Evolutionary conservation across 805 yeast genomes (phyloP).

Genomic region (Saccharomycopsis guyanensis): DNA sequence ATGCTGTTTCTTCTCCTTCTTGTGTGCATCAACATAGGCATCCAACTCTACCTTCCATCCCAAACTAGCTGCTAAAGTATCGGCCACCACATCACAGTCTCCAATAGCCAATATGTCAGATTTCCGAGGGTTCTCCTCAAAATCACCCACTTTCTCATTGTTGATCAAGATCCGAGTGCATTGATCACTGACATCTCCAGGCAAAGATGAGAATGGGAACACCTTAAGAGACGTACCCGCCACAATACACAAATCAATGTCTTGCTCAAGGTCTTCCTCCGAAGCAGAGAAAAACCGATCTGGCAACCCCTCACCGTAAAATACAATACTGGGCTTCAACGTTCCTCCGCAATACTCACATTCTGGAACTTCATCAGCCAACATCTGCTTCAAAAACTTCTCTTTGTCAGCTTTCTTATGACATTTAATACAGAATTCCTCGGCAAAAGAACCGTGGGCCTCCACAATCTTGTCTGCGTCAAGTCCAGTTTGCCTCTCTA

Average conservation of each 20-base stretch:
- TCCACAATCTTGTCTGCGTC: constrained; percentile 59
- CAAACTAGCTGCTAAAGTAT: constrained; percentile 40
- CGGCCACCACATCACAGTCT: constrained; percentile 61
- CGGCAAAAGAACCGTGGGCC: constrained; percentile 93
- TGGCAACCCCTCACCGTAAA: constrained; percentile 89
- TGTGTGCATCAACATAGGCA: constrained; percentile 29
- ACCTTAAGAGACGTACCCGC: constrained; percentile 93
- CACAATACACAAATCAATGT: constrained; percentile 64
- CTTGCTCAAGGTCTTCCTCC: constrained; percentile 43
- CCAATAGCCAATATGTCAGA: constrained; percentile 55
- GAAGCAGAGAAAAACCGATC: constrained; percentile 55
- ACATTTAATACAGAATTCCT: constrained; percentile 79
- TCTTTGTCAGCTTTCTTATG: constrained; percentile 30
- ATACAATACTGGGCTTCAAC: constrained; percentile 90
- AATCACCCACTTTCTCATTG: constrained; percentile 72
- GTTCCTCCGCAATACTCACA: constrained; percentile 65
- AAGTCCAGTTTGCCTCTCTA: constrained; percentile 82
- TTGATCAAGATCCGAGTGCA: constrained; percentile 63
- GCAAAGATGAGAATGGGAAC: constrained; percentile 82
- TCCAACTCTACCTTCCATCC: constrained; percentile 62
- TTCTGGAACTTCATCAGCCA: constrained; percentile 36
- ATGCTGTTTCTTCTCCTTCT: constrained; percentile 18
- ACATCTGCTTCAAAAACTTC: constrained; percentile 22
- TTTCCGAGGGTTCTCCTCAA: constrained; percentile 42
- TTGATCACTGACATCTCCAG: constrained; percentile 47